Percentiles rank a stretch among this genome's conserved stretches.
Evolutionary conservation across 208 protist genomes (phyloP).

Genomic region (Wallacemonas sp.): DNA sequence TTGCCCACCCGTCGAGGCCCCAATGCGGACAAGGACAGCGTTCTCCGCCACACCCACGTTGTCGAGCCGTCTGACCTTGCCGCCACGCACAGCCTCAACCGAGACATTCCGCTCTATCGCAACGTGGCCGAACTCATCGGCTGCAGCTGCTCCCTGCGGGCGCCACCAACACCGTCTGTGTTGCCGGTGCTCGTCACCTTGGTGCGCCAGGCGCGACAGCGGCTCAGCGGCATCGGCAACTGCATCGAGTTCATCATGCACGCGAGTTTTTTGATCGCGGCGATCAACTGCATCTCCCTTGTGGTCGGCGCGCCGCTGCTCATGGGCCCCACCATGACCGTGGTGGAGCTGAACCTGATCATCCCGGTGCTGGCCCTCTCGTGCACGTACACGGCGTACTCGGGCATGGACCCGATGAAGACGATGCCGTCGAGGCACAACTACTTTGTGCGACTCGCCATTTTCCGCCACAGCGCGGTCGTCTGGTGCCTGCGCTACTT

Average conservation of each 20-base stretch:
- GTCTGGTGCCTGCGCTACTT: constrained; percentile 85
- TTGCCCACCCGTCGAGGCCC: constrained; percentile 77
- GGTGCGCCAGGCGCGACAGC: constrained; percentile 78
- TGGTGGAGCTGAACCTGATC: constrained; percentile 85
- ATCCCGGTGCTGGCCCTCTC: constrained; percentile 79
- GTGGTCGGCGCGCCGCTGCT: constrained; percentile 65
- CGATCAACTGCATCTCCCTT: constrained; percentile 63
- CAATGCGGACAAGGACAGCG: constrained; percentile 72
- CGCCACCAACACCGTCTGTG: constrained; percentile 73
- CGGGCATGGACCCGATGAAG: constrained; percentile 82
- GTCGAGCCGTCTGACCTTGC: constrained; percentile 78
- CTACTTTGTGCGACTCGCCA: constrained; percentile 82
- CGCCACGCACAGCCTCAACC: constrained; percentile 53
- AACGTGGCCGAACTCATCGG: constrained; percentile 87
- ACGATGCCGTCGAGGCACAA: constrained; percentile 84
- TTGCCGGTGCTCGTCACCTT: constrained; percentile 84
- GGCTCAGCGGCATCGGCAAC: constrained; percentile 84
- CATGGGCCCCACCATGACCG: constrained; percentile 60
- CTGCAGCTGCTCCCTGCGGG: constrained; percentile 75
- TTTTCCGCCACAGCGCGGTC: constrained; percentile 73
- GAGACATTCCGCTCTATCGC: constrained; percentile 76
- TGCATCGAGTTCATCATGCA: constrained; percentile 85
- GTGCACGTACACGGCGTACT: constrained; percentile 87
- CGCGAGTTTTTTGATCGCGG: constrained; percentile 74
- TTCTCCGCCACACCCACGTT: constrained; percentile 51